Conservation (phyloP, 164 flowering plant species). For the Umbilicus rupestris region DNA sequence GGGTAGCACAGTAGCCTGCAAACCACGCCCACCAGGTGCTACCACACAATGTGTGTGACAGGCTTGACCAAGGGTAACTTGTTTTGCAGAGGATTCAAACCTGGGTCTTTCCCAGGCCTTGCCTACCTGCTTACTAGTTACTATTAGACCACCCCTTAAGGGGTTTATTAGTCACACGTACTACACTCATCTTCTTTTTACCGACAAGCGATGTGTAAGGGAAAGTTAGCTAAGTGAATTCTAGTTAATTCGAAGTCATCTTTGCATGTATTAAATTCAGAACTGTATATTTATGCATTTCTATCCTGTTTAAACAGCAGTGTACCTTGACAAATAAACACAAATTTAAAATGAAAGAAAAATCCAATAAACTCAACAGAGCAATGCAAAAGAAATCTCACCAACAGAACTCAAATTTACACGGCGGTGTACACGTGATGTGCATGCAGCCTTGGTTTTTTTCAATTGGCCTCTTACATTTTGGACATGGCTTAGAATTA, state of each 20-base stretch:
- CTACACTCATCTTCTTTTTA: background rate
- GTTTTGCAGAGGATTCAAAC: no score
- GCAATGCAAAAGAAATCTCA: conserved; percentile 12
- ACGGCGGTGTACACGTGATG: conserved; percentile 52
- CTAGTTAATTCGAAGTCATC: background rate
- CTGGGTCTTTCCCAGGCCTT: no score
- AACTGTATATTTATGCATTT: background rate
- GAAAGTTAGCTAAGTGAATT: background rate
- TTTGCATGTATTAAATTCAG: background rate
- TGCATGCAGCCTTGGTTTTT: conserved; percentile 66
- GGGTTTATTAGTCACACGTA: background rate
- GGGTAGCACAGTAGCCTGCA: no score
- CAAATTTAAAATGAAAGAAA: background rate
- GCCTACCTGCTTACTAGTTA: no score
- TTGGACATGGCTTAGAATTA: conserved; percentile 54
- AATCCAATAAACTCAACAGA: background rate
- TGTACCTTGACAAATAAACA: background rate
- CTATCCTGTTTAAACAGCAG: background rate
- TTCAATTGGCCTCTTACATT: conserved; percentile 49
- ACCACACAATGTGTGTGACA: no score
- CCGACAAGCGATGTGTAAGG: background rate
- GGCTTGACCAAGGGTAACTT: no score
- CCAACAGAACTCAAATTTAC: conserved; percentile 57
- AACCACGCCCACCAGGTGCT: no score
- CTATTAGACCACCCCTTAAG: no score